These are phyloP conservation scores for Penicillium arizonense DNA, from an alignment of 495 filamentous ascomycete genomes.

Conservation along the genomic window DNA sequence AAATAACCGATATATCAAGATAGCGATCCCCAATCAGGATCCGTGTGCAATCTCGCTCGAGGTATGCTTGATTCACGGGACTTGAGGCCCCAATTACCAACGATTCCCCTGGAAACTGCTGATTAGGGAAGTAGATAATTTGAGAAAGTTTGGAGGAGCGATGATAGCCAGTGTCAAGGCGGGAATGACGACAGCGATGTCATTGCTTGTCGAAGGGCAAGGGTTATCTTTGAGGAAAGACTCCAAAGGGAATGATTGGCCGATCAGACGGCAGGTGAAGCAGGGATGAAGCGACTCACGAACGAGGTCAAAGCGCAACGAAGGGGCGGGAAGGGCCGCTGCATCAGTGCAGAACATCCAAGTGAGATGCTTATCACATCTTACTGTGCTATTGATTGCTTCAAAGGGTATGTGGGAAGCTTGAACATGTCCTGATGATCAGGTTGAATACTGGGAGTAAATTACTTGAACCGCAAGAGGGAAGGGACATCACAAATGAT, in stretches of 20 bases:
- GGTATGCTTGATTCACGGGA: no score
- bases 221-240: no score
- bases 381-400: background rate
- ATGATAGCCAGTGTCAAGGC: no score
- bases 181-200: no score
- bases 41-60: no score
- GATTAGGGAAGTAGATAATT: no score
- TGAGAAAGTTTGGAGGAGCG: no score
- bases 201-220: no score
- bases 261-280: background rate
- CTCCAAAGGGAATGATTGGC: background rate
- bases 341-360: background rate
- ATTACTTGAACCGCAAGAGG: background rate
- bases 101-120: no score
- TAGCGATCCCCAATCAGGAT: no score
- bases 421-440: background rate
- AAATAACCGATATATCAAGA: no score
- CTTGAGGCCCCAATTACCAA: no score
- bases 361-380: background rate
- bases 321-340: constrained; percentile 1
- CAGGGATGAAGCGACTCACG: background rate
- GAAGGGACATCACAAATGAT: background rate
- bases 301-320: background rate
- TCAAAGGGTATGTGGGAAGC: background rate
- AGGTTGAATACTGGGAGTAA: background rate